Conservation (phyloP, 352 stramenopile genomes). For the Thalassiosira allenii region DNA sequence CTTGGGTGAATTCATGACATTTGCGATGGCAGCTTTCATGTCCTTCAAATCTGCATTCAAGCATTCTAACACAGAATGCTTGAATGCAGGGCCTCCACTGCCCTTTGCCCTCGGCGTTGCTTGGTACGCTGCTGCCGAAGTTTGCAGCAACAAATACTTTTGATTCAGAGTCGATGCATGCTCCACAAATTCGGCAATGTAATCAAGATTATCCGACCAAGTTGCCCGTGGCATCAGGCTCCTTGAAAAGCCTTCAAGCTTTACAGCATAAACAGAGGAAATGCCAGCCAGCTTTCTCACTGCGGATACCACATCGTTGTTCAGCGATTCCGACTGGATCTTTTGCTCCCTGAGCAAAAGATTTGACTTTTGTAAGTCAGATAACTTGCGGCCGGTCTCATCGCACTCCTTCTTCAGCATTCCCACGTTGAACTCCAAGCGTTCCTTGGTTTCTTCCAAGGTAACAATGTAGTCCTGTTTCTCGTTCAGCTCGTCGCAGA, state of each 20-base stretch:
- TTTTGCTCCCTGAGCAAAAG: slow-evolving; percentile 53
- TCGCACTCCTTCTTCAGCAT: slow-evolving; percentile 45
- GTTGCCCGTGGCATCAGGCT: slow-evolving; percentile 23
- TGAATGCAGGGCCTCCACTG: slow-evolving; percentile 2
- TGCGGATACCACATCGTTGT: slow-evolving; percentile 31
- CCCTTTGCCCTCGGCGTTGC: slow-evolving; percentile 54
- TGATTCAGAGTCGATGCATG: slow-evolving; percentile 32
- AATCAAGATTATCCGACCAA: slow-evolving; percentile 55
- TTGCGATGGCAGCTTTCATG: slow-evolving; percentile 48
- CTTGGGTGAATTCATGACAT: slow-evolving; percentile 52
- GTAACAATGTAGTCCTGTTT: slow-evolving; percentile 43
- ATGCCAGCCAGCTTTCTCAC: slow-evolving; percentile 37
- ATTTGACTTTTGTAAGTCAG: slow-evolving; percentile 38
- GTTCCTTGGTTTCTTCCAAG: slow-evolving; percentile 47
- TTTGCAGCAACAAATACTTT: slow-evolving; percentile 10
- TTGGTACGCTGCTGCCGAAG: slow-evolving; percentile 11
- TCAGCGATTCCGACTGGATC: slow-evolving; percentile 28
- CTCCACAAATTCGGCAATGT: slow-evolving; percentile 46
- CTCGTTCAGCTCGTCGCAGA: slow-evolving; percentile 30
- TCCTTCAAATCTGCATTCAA: slow-evolving; percentile 48
- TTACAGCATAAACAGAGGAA: slow-evolving; percentile 28
- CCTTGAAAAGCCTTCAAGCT: slow-evolving; percentile 40
- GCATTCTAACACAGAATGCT: slow-evolving; percentile 20
- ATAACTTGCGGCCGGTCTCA: slow-evolving; percentile 27
- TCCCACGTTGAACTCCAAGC: slow-evolving; percentile 34